Percentiles rank a stretch among this genome's conserved stretches.
These are phyloP conservation scores for Penicillium sclerotiorum DNA, from an alignment of 2,329 filamentous ascomycete genomes.

Conservation along the genomic window DNA sequence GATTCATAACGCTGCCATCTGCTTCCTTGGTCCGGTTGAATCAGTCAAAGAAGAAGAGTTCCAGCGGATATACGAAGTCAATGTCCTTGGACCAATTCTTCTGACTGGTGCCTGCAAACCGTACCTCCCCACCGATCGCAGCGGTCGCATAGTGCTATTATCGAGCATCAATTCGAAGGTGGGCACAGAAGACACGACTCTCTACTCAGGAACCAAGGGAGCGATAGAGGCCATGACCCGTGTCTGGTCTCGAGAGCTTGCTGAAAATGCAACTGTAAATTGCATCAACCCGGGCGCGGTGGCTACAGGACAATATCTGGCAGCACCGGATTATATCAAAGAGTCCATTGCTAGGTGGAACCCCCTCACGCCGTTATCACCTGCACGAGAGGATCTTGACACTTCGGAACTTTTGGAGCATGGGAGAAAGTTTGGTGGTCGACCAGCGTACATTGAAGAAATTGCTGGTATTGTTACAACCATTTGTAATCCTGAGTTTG, in stretches of 20 bases:
- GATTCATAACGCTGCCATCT: conserved; percentile 62
- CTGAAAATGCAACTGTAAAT: conserved; percentile 60
- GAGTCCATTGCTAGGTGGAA: neutral
- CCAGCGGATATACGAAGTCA: conserved; percentile 58
- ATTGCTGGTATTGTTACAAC: conserved; percentile 71
- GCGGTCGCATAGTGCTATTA: conserved; percentile 1
- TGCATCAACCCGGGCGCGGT: conserved; percentile 55
- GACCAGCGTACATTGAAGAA: conserved; percentile 64
- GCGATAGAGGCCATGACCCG: conserved; percentile 66
- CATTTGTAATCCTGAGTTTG: conserved; percentile 66
- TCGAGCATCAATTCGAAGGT: conserved; percentile 1
- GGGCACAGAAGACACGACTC: conserved; percentile 47
- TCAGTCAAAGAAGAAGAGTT: conserved; percentile 49
- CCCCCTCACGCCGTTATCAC: conserved; percentile 29
- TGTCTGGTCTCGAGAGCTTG: conserved; percentile 61
- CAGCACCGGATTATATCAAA: conserved; percentile 52
- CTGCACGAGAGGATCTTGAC: conserved; percentile 50
- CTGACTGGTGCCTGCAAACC: conserved; percentile 58
- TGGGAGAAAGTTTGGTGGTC: conserved; percentile 45
- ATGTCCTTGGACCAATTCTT: conserved; percentile 60
- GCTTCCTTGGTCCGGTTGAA: conserved; percentile 37
- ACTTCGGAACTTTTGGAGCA: conserved; percentile 59
- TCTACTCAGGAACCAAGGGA: conserved; percentile 64
- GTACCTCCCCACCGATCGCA: conserved; percentile 59
- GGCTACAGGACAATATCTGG: conserved; percentile 55